Base-by-base conservation (phyloP, 768 basidiomycete species). In the Serendipita vermifera region DNA sequence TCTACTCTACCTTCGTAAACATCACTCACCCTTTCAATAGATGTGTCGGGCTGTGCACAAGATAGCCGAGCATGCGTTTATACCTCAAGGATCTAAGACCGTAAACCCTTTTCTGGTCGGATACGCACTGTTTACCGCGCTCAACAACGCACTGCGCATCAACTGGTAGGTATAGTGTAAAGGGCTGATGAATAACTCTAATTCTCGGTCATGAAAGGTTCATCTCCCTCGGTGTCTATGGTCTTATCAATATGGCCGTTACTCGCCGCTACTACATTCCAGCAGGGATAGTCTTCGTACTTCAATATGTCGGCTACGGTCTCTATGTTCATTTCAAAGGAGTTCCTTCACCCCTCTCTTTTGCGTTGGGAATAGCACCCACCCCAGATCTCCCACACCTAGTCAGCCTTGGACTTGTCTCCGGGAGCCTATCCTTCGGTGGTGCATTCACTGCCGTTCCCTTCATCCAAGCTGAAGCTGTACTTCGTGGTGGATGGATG, bases 221-320 rank as follows among this genome's bases (percentile, higher is more conserved):
- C 24, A 54, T 54, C 32, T 54, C 53, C 32, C 24, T 54, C 14
- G 53, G 53, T 24, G 32, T 54, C 15, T 54, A 54, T 33, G 31
- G 53, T 14, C 24, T 54, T 13, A 54, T 54, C 40, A 33, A 54
- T 33, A 54, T 54, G 53, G 14, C 32, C 14, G 9, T 54, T 9
- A 24, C 32, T 26, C 53, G 53, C 31, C 15, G 32, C 15, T 13
- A 24, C 32, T 54, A 9, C 14, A 9, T 38, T 38, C 11, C 24
- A 9, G 53, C 53, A 9, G 32, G 11, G 11, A 38, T 54, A 11
- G 11, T 54, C 15, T 54, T 54, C 53, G 40, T 38, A 15, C 53
- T 54, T 38, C 53, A 54, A 54, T 54, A 54, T 38, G 53, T 54
- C 32, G 53, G 53, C 9, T 54, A 54, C 24, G 53, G 31, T 38